Conservation (phyloP, 176 grass and related monocot species). For the Bolboschoenus planiculmis region DNA sequence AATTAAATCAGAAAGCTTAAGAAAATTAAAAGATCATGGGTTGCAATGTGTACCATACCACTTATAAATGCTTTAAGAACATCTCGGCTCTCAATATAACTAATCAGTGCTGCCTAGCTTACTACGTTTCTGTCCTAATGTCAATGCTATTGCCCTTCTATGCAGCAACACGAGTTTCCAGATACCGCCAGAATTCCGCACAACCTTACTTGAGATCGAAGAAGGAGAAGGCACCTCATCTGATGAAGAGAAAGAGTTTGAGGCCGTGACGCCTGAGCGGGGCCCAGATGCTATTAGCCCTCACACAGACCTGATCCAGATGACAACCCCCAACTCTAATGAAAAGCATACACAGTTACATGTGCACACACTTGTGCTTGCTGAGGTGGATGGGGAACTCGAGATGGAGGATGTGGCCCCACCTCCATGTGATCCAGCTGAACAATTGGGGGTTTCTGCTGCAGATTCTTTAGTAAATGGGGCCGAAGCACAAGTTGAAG, state of each 20-base stretch:
- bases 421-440: constrained; percentile 4
- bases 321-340: constrained; percentile 23
- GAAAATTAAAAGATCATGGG: neutral
- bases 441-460: neutral
- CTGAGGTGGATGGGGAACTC: constrained; percentile 84
- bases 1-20: neutral
- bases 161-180: constrained; percentile 82
- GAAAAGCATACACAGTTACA: constrained; percentile 38
- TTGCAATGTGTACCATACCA: neutral
- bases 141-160: constrained; percentile 14
- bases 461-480: neutral
- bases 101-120: neutral
- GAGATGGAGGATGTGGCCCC: constrained; percentile 98
- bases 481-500: neutral
- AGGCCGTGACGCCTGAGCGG: constrained; percentile 87
- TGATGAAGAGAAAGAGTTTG: constrained; percentile 69
- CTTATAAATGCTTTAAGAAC: neutral
- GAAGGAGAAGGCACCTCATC: constrained; percentile 64
- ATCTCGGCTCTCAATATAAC: neutral
- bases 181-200: constrained; percentile 54
- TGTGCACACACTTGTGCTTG: constrained; percentile 66
- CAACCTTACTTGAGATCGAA: constrained; percentile 48
- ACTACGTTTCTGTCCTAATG: neutral
- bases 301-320: neutral
- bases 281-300: constrained; percentile 16